phyloP scores from a whole-genome alignment of 2,329 filamentous ascomycete species.

The Aspergillus floridensis region DNA sequence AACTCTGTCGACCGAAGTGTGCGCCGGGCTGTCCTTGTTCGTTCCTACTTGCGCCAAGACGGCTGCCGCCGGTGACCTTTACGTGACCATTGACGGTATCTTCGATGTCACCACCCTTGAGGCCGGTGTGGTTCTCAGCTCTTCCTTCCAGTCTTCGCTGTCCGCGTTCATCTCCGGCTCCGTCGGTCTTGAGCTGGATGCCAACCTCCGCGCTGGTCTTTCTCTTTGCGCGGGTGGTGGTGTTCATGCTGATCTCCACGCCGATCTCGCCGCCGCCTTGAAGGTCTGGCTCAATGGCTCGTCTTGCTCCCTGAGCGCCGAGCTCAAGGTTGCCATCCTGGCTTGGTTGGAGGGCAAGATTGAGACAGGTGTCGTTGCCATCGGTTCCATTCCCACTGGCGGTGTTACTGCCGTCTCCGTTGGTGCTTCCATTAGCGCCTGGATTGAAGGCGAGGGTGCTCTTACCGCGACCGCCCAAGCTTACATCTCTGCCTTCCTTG shows the following conservation, averaged over 20 bases:
- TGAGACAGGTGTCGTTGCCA: slow-evolving; percentile 26
- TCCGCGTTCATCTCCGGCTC: slow-evolving; percentile 27
- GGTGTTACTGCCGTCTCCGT: slow-evolving; percentile 33
- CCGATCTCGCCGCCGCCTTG: slow-evolving; percentile 33
- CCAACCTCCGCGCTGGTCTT: slow-evolving; percentile 33
- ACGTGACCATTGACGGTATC: slow-evolving; percentile 38
- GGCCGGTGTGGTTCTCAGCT: slow-evolving; percentile 31
- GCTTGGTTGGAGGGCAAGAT: slow-evolving; percentile 34
- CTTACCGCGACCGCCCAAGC: slow-evolving; percentile 29
- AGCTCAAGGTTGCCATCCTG: slow-evolving; percentile 30
- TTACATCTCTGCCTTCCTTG: slow-evolving; percentile 34
- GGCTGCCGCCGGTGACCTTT: slow-evolving; percentile 37
- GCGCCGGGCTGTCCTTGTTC: slow-evolving; percentile 34
- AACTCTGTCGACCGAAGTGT: slow-evolving; percentile 26
- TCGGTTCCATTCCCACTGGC: slow-evolving; percentile 27
- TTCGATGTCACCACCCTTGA: slow-evolving; percentile 26
- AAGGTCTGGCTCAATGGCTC: slow-evolving; percentile 29
- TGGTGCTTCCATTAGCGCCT: slow-evolving; percentile 31
- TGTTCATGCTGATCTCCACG: slow-evolving; percentile 28
- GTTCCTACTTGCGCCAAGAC: slow-evolving; percentile 33
- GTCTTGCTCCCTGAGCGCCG: slow-evolving; percentile 27
- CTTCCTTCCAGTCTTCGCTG: slow-evolving; percentile 29
- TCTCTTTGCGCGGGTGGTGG: slow-evolving; percentile 35
- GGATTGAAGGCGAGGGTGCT: slow-evolving; percentile 30
- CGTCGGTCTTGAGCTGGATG: slow-evolving; percentile 22